Evolutionary conservation across 345 rosid species (phyloP).

Genomic region (Microcos paniculata): DNA sequence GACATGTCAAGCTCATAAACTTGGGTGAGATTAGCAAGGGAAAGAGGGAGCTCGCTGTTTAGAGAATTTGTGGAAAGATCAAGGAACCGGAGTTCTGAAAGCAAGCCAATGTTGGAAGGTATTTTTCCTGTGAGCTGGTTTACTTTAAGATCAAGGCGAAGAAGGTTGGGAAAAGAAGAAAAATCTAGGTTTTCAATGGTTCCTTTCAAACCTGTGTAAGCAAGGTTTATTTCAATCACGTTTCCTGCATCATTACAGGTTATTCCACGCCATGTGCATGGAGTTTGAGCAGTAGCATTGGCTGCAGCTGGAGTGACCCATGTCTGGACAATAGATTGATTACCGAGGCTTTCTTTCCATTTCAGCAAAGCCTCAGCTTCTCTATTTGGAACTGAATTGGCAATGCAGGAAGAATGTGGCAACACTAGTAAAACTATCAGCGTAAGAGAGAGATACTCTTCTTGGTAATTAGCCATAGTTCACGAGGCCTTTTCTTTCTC

Average conservation of each 20-base stretch:
- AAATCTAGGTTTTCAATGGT: slow-evolving; percentile 8
- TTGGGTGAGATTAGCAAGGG: slow-evolving; percentile 8
- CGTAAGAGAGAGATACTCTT: too few relatives aligned
- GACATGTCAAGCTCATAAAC: slow-evolving; percentile 15
- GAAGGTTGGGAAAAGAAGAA: slow-evolving; percentile 16
- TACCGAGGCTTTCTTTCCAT: neutral
- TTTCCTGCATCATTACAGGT: neutral
- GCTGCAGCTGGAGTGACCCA: neutral
- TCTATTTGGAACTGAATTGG: neutral
- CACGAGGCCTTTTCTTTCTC: too few relatives aligned
- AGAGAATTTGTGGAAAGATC: slow-evolving; percentile 9
- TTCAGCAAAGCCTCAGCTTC: neutral
- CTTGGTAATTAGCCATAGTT: too few relatives aligned
- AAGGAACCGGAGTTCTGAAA: slow-evolving; percentile 17
- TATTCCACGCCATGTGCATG: neutral
- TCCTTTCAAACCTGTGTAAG: neutral
- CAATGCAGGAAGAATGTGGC: too few relatives aligned
- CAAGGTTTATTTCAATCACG: neutral
- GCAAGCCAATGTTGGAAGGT: slow-evolving; percentile 10
- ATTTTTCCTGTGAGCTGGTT: slow-evolving; percentile 18
- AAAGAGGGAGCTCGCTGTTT: neutral
- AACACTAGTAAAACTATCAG: too few relatives aligned
- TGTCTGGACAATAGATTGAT: neutral
- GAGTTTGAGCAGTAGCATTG: neutral
- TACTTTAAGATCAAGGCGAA: slow-evolving; percentile 6